Evolutionary conservation across 2,329 filamentous ascomycete genomes (phyloP).

Genomic region (Albifimbria verrucaria): DNA sequence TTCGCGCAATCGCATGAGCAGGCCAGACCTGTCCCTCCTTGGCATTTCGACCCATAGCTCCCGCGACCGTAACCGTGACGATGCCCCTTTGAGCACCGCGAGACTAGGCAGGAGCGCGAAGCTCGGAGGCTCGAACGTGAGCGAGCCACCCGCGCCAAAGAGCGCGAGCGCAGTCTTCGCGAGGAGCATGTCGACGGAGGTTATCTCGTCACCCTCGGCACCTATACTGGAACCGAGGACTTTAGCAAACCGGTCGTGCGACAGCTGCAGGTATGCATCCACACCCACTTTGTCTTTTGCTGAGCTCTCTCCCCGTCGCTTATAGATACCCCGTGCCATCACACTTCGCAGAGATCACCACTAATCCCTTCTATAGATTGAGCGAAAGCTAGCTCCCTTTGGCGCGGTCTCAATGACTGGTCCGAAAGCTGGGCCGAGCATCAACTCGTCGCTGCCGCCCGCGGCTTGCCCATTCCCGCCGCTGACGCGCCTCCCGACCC

Average conservation of each 20-base stretch:
- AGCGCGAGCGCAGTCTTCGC: conserved; percentile 83
- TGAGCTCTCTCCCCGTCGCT: conserved; percentile 5
- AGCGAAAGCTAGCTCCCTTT: conserved; percentile 92
- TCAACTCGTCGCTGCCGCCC: conserved; percentile 87
- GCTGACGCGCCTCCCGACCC: conserved; percentile 80
- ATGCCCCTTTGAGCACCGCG: conserved; percentile 63
- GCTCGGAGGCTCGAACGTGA: conserved; percentile 82
- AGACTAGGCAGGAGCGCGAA: conserved; percentile 90
- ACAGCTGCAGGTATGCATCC: conserved; percentile 73
- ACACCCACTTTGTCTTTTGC: background rate
- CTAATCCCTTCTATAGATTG: conserved; percentile 60
- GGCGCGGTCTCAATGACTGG: conserved; percentile 89
- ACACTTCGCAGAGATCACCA: too few species aligned
- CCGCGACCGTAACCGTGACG: conserved; percentile 31
- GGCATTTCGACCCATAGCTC: conserved; percentile 34
- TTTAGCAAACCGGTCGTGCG: conserved; percentile 86
- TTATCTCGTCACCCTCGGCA: conserved; percentile 88
- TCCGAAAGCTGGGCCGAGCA: conserved; percentile 87
- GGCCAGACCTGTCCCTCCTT: conserved; percentile 46
- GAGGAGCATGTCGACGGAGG: conserved; percentile 95
- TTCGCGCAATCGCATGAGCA: conserved; percentile 28
- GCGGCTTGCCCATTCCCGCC: conserved; percentile 78
- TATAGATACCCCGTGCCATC: too few species aligned
- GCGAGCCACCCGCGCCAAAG: conserved; percentile 68
- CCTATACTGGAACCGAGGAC: conserved; percentile 89